Evolutionary conservation across 805 yeast species (phyloP).

Genomic region (Kurtzmaniella cleridarum): DNA sequence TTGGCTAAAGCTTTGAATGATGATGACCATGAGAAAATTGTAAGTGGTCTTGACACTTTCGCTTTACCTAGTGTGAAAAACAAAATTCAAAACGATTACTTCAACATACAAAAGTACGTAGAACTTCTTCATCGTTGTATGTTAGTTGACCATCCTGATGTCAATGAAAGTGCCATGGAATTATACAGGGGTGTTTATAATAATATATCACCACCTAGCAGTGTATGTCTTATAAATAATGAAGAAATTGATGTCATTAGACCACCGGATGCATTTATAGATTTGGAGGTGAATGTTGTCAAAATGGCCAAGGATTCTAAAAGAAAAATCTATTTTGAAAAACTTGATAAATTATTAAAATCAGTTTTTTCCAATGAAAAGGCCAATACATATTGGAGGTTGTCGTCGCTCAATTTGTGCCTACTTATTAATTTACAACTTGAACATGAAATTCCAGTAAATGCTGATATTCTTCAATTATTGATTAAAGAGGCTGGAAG

Average conservation of each 20-base stretch:
- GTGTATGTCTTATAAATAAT: slow-evolving; percentile 46
- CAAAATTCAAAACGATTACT: slow-evolving; percentile 53
- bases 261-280: slow-evolving; percentile 59
- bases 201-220: slow-evolving; percentile 27
- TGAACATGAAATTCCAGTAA: slow-evolving; percentile 43
- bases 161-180: slow-evolving; percentile 49
- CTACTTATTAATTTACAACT: slow-evolving; percentile 50
- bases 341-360: slow-evolving; percentile 41
- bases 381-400: slow-evolving; percentile 51
- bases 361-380: slow-evolving; percentile 20
- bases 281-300: slow-evolving; percentile 54
- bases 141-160: slow-evolving; percentile 48
- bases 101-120: slow-evolving; percentile 44
- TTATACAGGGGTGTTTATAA: slow-evolving; percentile 36
- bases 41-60: slow-evolving; percentile 60
- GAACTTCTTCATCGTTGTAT: slow-evolving; percentile 50
- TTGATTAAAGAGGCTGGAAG: slow-evolving; percentile 45
- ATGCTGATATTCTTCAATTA: slow-evolving; percentile 34
- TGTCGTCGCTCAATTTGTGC: slow-evolving; percentile 42
- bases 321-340: slow-evolving; percentile 35
- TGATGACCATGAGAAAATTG: slow-evolving; percentile 50
- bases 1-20: slow-evolving; percentile 45
- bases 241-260: slow-evolving; percentile 39
- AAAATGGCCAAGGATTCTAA: slow-evolving; percentile 59
- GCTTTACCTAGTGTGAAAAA: slow-evolving; percentile 51